phyloP scores from a whole-genome alignment of 371 early-diverging fungal species.

The Mortierella sp. region DNA sequence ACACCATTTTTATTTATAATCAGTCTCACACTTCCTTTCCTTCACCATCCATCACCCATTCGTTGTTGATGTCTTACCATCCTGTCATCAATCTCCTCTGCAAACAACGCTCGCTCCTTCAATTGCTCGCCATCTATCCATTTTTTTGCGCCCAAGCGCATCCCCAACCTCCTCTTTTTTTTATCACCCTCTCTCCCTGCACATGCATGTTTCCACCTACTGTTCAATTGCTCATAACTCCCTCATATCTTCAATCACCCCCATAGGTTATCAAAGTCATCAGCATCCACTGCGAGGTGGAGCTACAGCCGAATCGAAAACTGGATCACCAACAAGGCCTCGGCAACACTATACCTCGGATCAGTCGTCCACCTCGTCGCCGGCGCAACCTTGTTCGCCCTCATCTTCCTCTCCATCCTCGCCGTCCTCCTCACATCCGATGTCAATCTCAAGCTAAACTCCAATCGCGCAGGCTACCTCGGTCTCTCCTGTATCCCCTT shows the following conservation, averaged over 20 bases:
- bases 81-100: not conserved
- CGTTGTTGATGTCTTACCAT: not conserved
- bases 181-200: not conserved
- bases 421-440: conserved; percentile 60
- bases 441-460: conserved; percentile 64
- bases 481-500: conserved; percentile 68
- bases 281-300: conserved; percentile 26
- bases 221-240: not conserved
- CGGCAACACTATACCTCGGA: conserved; percentile 58
- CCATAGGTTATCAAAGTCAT: not conserved
- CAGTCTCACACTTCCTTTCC: not conserved
- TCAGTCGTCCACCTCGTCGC: conserved; percentile 60
- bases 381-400: conserved; percentile 57
- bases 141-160: not conserved
- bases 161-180: not conserved
- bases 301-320: conserved; percentile 55
- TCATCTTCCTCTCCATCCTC: conserved; percentile 59
- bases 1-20: not conserved
- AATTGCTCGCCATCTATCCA: not conserved
- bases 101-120: not conserved
- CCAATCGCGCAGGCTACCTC: conserved; percentile 72
- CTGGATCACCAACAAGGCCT: conserved; percentile 62
- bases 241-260: not conserved
- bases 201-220: not conserved
- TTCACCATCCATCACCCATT: not conserved